A percentile compares a stretch with the other conserved stretches of the same genome.
Conservation (phyloP, 768 basidiomycete genomes). For the Coprinopsis cinerea region DNA sequence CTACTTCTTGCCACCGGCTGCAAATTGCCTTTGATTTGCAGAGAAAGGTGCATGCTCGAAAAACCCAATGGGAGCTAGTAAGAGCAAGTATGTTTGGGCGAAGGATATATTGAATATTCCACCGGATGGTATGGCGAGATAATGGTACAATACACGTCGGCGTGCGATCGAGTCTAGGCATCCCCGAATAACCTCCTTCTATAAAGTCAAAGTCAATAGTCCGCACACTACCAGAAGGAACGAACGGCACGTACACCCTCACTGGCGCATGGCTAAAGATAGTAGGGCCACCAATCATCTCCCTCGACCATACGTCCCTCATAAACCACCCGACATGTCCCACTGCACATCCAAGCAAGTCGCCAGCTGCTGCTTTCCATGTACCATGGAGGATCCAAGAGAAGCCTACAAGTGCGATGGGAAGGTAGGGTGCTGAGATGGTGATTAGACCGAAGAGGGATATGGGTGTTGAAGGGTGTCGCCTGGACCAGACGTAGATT, state of each 20-base stretch:
- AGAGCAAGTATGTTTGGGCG: no score
- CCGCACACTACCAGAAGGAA: constrained; percentile 8
- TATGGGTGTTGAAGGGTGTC: constrained; percentile 93
- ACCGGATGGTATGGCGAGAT: no score
- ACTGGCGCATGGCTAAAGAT: constrained; percentile 69
- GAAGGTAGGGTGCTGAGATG: constrained; percentile 93
- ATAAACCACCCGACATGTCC: constrained; percentile 85
- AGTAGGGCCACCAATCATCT: constrained; percentile 74
- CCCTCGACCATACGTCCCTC: constrained; percentile 82
- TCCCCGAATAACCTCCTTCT: constrained; percentile 71
- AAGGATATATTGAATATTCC: no score
- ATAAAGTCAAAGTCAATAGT: constrained; percentile 2
- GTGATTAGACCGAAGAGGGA: constrained; percentile 93
- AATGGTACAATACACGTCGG: no score
- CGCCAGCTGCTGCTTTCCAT: constrained; percentile 78
- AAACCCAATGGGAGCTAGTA: no score
- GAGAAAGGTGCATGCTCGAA: no score
- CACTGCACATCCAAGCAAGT: constrained; percentile 80
- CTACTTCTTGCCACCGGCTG: no score
- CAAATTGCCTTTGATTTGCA: no score
- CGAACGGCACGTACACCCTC: constrained; percentile 47
- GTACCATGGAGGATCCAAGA: constrained; percentile 80
- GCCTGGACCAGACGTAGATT: constrained; percentile 94
- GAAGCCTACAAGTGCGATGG: constrained; percentile 83
- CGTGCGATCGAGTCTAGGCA: no score